Evolutionary conservation across 768 basidiomycete species (phyloP), one percentile per base, ranked within the genome.

Genomic region (Clitopilus passeckerianus): DNA sequence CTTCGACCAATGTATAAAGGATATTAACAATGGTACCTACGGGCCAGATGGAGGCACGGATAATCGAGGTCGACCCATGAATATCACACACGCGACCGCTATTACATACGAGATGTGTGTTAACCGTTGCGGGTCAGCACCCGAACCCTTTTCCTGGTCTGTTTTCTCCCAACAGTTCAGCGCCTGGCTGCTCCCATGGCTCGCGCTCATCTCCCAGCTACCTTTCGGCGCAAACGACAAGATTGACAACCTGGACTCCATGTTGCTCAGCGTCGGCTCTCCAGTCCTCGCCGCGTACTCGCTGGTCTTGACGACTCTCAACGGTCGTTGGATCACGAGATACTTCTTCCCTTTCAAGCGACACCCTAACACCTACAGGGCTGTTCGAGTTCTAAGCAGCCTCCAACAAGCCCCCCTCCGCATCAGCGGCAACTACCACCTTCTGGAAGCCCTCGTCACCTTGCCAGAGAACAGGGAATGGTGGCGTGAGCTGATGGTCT

Each of bases 201-300:
- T 82, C 12, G 78, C 80, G 0, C 61, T 82, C 7, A 67, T 82
- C 18, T 79, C 80, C 0, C 80, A 80, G 53, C 73, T 82, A n/a
- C 81, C 80, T 0, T 82, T 80, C 23, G 79, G 79, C 7, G 71
- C 75, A 30, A 68, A 62, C 10, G 72, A 72, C 55, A 73, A 65
- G 24, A 61, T 71, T n/a, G 77, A 78, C 18, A 79, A 81, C 56
- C 65, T 80, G 37, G 68, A 73, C 61, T 75, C 78, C 7, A 72
- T 74, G 18, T 14, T 82, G 7, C 67, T 82, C 34, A 74, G 77
- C 0, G 63, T 82, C 23, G 80, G 80, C 0, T 79, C 77, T 0
- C 80, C 80, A 0, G 65, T 66, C 2, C 73, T 82, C 3, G 78
- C 80, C 0, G 75, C 73, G 3, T 82, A 80, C 62, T 80, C 80